phyloP scores from a whole-genome alignment of 2,329 filamentous ascomycete genomes.

The Botrytis deweyae region DNA sequence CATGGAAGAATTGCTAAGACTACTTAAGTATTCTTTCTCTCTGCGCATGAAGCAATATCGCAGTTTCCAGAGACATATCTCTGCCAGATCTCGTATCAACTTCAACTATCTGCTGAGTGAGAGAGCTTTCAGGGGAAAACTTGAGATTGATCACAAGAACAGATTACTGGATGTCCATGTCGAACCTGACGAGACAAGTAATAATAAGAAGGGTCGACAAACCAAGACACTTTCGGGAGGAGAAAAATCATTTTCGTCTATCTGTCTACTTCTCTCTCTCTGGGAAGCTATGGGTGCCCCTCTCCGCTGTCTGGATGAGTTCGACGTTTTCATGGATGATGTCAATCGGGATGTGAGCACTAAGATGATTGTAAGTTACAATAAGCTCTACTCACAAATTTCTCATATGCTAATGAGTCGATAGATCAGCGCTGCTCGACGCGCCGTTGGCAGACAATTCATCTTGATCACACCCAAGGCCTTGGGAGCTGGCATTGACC shows the following conservation, averaged over 20 bases:
- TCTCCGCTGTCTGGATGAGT: constrained; percentile 92
- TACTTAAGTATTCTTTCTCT: constrained; percentile 59
- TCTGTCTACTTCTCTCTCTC: constrained; percentile 85
- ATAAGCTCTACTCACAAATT: neutral
- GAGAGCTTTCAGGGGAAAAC: constrained; percentile 79
- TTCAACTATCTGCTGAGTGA: constrained; percentile 89
- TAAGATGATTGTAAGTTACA: constrained; percentile 75
- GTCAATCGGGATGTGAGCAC: constrained; percentile 93
- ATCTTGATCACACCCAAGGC: constrained; percentile 95
- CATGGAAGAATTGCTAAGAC: constrained; percentile 44
- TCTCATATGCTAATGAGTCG: neutral
- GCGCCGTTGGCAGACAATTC: constrained; percentile 87
- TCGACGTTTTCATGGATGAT: constrained; percentile 99
- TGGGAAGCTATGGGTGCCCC: constrained; percentile 99
- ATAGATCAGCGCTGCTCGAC: constrained; percentile 78
- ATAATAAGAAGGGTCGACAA: constrained; percentile 68
- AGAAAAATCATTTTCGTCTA: constrained; percentile 96
- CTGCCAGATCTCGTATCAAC: constrained; percentile 77
- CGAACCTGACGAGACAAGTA: constrained; percentile 67
- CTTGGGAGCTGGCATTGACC: constrained; percentile 60
- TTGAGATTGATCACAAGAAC: constrained; percentile 74
- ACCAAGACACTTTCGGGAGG: constrained; percentile 93
- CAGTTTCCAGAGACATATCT: constrained; percentile 80
- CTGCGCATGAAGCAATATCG: constrained; percentile 75
- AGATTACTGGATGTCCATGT: constrained; percentile 76